Conservation (phyloP, 257 asterid species). For the Ilex aquifolium region DNA sequence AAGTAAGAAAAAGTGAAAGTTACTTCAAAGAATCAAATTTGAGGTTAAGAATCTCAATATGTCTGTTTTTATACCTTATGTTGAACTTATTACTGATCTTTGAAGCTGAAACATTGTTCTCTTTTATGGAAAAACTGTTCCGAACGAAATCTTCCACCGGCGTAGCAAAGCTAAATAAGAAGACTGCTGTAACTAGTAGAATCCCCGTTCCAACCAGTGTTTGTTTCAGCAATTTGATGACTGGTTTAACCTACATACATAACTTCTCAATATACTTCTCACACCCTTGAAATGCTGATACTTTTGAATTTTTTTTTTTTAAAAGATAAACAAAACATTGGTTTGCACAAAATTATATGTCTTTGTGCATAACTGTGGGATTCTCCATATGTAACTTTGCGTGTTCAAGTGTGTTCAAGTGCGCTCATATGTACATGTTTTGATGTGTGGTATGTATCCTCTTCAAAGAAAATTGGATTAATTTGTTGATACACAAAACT, state of each 20-base stretch:
- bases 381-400: neutral
- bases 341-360: neutral
- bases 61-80: constrained; percentile 39
- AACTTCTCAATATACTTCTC: constrained; percentile 9
- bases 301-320: too few relatives aligned
- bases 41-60: neutral
- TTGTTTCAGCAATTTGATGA: constrained; percentile 80
- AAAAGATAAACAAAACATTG: neutral
- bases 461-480: neutral
- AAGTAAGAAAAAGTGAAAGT: neutral
- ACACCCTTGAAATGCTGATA: neutral
- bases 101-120: constrained; percentile 36
- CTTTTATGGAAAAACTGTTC: constrained; percentile 32
- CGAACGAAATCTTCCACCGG: constrained; percentile 71
- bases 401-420: neutral
- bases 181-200: constrained; percentile 63
- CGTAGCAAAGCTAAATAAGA: constrained; percentile 62
- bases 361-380: neutral
- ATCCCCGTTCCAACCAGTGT: constrained; percentile 87
- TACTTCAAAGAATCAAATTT: neutral
- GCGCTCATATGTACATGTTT: neutral
- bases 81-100: constrained; percentile 34
- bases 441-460: neutral
- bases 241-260: constrained; percentile 73
- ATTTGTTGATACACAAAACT: neutral